Percentiles rank a stretch among this genome's conserved stretches.
Conservation (phyloP, 164 flowering plant species). For the Annona cherimola region DNA sequence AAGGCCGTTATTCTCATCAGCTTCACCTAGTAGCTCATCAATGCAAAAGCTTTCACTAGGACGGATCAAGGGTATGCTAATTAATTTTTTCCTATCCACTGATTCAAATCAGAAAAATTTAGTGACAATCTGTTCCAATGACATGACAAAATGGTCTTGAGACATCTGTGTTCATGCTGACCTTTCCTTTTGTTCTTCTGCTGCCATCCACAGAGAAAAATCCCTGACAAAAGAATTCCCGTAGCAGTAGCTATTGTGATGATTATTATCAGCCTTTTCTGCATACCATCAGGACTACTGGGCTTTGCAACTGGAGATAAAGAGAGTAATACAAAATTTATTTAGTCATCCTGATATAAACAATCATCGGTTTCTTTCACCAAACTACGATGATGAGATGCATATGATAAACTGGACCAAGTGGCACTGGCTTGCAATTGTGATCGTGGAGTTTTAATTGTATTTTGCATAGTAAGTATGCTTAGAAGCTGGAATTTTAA, state of each 20-base stretch:
- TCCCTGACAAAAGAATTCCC: not conserved
- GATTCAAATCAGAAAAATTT: not conserved
- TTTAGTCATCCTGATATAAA: not conserved
- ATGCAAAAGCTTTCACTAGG: not conserved
- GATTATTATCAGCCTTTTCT: not conserved
- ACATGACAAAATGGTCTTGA: not conserved
- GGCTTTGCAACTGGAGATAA: not conserved
- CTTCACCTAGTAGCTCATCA: not conserved
- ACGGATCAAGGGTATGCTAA: not conserved
- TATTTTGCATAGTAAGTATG: no score
- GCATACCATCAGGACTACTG: not conserved
- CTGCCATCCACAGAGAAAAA: not conserved
- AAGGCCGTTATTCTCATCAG: not conserved
- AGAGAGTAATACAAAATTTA: not conserved
- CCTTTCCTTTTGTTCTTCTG: not conserved
- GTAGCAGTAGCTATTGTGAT: not conserved
- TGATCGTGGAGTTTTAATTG: no score
- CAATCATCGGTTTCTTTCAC: not conserved
- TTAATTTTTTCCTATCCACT: not conserved
- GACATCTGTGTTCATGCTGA: not conserved
- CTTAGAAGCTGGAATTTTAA: no score
- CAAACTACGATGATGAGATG: no score
- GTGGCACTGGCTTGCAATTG: no score
- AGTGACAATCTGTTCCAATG: not conserved
- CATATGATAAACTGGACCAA: no score